Conservation (phyloP, 1,284 basidiomycete species). For the Austroboletus olivaceoglutinosus region DNA sequence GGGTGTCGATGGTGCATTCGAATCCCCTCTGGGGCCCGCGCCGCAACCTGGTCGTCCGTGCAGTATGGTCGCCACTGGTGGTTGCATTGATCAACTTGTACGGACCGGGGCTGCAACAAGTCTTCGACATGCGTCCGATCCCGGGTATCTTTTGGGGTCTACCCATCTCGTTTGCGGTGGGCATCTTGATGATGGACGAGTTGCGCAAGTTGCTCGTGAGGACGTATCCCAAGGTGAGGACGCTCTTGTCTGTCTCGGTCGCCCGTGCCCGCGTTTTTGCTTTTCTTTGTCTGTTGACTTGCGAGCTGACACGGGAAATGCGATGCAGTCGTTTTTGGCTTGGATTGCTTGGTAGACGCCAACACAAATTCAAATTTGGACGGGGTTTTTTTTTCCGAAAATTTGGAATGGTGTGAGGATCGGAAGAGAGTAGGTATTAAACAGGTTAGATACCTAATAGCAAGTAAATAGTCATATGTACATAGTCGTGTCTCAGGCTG, state of each 20-base stretch:
- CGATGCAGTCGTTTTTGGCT: too few species aligned
- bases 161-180: conserved; percentile 40
- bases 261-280: too few species aligned
- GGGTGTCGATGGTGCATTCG: conserved; percentile 33
- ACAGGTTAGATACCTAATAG: too few species aligned
- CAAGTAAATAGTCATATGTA: too few species aligned
- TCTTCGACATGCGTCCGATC: conserved; percentile 37
- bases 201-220: conserved; percentile 41
- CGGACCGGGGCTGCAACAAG: conserved; percentile 9
- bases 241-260: background rate
- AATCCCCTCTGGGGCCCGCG: conserved; percentile 41
- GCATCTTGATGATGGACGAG: conserved; percentile 41
- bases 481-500: too few species aligned
- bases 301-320: background rate
- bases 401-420: too few species aligned
- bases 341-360: conserved; percentile 29
- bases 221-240: conserved; percentile 39
- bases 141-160: conserved; percentile 44
- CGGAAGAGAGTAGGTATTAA: too few species aligned
- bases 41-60: conserved; percentile 35
- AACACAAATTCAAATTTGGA: too few species aligned
- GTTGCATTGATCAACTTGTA: conserved; percentile 39
- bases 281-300: background rate
- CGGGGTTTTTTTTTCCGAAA: too few species aligned
- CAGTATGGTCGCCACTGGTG: conserved; percentile 37